These are phyloP conservation scores for Lodderomyces jiufengensis DNA, from an alignment of 1,139 yeast genomes.

Conservation along the genomic window DNA sequence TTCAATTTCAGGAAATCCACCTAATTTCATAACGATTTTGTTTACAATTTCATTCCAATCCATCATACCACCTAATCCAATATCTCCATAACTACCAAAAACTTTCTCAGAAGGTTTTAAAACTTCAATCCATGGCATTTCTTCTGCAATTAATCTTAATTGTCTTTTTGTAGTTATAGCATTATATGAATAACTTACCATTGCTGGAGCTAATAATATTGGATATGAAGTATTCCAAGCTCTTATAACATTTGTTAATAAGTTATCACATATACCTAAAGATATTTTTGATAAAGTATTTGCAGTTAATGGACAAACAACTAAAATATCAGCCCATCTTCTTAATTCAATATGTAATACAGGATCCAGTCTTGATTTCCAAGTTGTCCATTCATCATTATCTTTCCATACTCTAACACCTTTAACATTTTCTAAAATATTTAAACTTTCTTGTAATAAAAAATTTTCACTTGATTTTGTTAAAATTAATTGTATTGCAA, in stretches of 20 bases:
- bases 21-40: slow-evolving; percentile 73
- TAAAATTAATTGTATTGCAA: slow-evolving; percentile 75
- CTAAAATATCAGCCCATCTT: slow-evolving; percentile 91
- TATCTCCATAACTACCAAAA: slow-evolving; percentile 88
- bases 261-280: slow-evolving; percentile 83
- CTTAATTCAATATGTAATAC: slow-evolving; percentile 89
- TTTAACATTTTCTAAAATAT: slow-evolving; percentile 31
- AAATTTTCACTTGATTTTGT: slow-evolving; percentile 84
- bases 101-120: slow-evolving; percentile 91
- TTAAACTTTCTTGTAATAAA: slow-evolving; percentile 55
- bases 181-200: slow-evolving; percentile 88
- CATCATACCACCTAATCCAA: slow-evolving; percentile 94
- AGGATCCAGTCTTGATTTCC: slow-evolving; percentile 85
- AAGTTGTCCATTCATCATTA: slow-evolving; percentile 85
- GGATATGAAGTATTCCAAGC: slow-evolving; percentile 94
- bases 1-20: slow-evolving; percentile 88
- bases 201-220: slow-evolving; percentile 84
- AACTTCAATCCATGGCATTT: slow-evolving; percentile 89
- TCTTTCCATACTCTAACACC: slow-evolving; percentile 80
- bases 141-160: slow-evolving; percentile 68
- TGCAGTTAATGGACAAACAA: slow-evolving; percentile 88
- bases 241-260: slow-evolving; percentile 80
- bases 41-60: slow-evolving; percentile 90
- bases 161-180: slow-evolving; percentile 86
- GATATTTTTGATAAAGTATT: slow-evolving; percentile 89